Evolutionary conservation across 2,329 filamentous ascomycete genomes (phyloP).

Genomic region (Pezicula rhizophila): DNA sequence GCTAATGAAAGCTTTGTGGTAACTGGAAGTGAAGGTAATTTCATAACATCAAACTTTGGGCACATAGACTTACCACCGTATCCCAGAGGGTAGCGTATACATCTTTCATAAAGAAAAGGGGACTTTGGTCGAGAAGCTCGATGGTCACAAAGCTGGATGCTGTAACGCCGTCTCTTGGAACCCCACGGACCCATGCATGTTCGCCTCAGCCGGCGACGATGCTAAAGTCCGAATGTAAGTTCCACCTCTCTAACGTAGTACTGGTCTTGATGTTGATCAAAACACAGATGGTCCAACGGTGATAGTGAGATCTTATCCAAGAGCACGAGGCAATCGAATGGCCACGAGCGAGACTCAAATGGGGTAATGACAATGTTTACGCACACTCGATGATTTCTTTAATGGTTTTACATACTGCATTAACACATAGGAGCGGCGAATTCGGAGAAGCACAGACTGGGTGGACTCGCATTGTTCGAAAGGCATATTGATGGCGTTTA

Average conservation of each 20-base stretch:
- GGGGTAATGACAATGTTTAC: constrained; percentile 10
- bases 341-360: constrained; percentile 13
- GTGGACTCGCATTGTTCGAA: neutral
- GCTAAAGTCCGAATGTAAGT: constrained; percentile 77
- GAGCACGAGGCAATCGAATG: constrained; percentile 10
- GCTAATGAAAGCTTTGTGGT: constrained; percentile 88
- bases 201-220: constrained; percentile 90
- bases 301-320: constrained; percentile 6
- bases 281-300: constrained; percentile 20
- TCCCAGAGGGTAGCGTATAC: constrained; percentile 59
- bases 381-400: constrained; percentile 1
- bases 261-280: neutral
- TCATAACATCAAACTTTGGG: neutral
- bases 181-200: constrained; percentile 72
- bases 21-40: constrained; percentile 80
- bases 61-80: constrained; percentile 9
- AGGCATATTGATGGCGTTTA: constrained; percentile 1
- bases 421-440: constrained; percentile 3
- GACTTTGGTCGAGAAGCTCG: constrained; percentile 66
- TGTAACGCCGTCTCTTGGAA: constrained; percentile 92
- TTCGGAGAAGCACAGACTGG: constrained; percentile 1
- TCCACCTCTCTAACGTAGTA: neutral
- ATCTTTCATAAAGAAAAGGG: constrained; percentile 90
- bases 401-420: constrained; percentile 1
- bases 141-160: constrained; percentile 66